phyloP scores from a whole-genome alignment of 148 eudicot genomes.

The Silene latifolia region DNA sequence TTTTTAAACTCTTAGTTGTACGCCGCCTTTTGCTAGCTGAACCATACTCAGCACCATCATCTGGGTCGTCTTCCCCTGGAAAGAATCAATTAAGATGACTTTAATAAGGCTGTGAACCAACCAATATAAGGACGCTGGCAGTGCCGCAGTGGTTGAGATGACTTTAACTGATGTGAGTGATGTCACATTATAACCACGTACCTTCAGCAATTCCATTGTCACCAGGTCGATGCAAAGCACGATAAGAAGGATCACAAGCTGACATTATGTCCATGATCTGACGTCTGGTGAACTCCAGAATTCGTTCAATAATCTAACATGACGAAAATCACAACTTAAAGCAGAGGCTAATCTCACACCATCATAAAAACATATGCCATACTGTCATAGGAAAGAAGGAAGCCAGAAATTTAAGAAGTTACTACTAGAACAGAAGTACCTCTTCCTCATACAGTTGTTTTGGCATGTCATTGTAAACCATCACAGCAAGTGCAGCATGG shows the following conservation, averaged over 20 bases:
- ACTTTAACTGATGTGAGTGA: background rate
- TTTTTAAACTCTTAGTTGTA: slow-evolving; percentile 54
- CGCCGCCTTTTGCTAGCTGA: slow-evolving; percentile 86
- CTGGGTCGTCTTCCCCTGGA: slow-evolving; percentile 74
- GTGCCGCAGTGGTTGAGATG: background rate
- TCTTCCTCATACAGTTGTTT: slow-evolving; percentile 90
- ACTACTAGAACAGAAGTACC: slow-evolving; percentile 36
- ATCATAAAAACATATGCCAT: background rate
- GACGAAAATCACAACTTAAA: slow-evolving; percentile 23
- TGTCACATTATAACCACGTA: slow-evolving; percentile 23
- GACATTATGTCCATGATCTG: slow-evolving; percentile 80
- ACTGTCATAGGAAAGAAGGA: background rate
- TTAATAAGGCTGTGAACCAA: background rate
- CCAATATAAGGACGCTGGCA: slow-evolving; percentile 6
- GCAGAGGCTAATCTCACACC: slow-evolving; percentile 9
- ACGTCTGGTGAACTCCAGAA: slow-evolving; percentile 81
- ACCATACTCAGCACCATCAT: slow-evolving; percentile 59
- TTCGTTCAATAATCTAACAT: slow-evolving; percentile 80
- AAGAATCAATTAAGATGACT: background rate
- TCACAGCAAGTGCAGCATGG: slow-evolving; percentile 79
- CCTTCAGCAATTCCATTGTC: slow-evolving; percentile 69
- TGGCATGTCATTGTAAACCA: slow-evolving; percentile 79
- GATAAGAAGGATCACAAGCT: slow-evolving; percentile 85
- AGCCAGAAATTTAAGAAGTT: background rate
- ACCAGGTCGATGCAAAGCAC: slow-evolving; percentile 81